Percentiles rank a stretch among this genome's conserved stretches.
Evolutionary conservation across 192 early-diverging fungal genomes (phyloP).

Genomic region (Allomyces arbusculus): DNA sequence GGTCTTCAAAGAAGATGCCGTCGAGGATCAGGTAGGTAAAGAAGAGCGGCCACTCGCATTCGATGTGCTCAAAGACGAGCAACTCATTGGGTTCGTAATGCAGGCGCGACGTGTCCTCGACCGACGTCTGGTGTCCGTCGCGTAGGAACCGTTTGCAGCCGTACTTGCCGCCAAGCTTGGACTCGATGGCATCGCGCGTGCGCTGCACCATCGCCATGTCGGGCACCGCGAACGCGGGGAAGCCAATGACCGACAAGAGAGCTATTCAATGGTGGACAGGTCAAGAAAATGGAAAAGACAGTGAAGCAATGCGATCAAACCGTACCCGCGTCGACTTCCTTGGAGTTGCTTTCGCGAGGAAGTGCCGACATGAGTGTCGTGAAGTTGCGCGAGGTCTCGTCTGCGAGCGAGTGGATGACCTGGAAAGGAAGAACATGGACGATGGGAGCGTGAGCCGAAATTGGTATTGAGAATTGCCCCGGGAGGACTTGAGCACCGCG

Average conservation of each 20-base stretch:
- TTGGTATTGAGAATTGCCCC: no score
- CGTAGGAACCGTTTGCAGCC: constrained; percentile 68
- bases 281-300: not conserved
- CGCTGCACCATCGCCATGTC: constrained; percentile 38
- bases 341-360: constrained; percentile 66
- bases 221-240: constrained; percentile 67
- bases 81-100: constrained; percentile 67
- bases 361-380: constrained; percentile 56
- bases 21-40: constrained; percentile 74
- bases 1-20: constrained; percentile 48
- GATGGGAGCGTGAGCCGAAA: no score
- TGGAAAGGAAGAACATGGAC: constrained; percentile 1
- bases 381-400: constrained; percentile 64
- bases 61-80: constrained; percentile 60
- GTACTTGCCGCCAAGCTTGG: constrained; percentile 59
- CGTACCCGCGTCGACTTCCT: constrained; percentile 51
- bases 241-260: constrained; percentile 61
- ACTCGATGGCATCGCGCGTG: constrained; percentile 52
- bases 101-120: constrained; percentile 54
- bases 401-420: constrained; percentile 66
- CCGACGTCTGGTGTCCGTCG: constrained; percentile 65
- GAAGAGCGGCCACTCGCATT: constrained; percentile 79
- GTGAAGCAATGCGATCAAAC: not conserved
- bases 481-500: not conserved
- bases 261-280: constrained; percentile 10